Evolutionary conservation across 129 eudicot genomes (phyloP).

Genomic region (Kitagawia praeruptora): DNA sequence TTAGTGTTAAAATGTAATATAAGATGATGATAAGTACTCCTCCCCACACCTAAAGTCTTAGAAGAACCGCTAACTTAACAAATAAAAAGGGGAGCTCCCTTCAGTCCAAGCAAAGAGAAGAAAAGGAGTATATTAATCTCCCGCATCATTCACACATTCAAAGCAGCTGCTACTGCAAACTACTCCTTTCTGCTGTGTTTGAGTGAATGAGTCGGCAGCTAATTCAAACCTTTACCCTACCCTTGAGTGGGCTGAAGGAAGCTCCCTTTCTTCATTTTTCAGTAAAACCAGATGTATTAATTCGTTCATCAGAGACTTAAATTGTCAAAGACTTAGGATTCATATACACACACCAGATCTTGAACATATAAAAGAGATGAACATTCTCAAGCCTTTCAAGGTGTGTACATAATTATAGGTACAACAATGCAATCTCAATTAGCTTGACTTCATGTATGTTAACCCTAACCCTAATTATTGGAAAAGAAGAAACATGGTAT

Average conservation of each 20-base stretch:
- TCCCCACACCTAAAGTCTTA: too few species aligned
- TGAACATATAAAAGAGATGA: background rate
- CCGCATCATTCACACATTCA: constrained; percentile 84
- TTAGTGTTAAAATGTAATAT: too few species aligned
- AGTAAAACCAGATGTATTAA: too few species aligned
- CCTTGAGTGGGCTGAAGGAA: constrained; percentile 79
- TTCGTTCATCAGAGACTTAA: background rate
- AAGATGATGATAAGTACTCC: too few species aligned
- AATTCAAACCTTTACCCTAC: constrained; percentile 45
- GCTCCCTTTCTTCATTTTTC: constrained; percentile 27
- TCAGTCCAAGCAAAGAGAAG: constrained; percentile 77
- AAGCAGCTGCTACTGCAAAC: constrained; percentile 20
- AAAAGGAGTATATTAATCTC: constrained; percentile 45
- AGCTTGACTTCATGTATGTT: background rate
- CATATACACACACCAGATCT: background rate
- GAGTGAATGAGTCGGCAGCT: constrained; percentile 83
- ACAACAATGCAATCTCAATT: background rate
- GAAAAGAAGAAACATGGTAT: background rate
- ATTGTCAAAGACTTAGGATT: too few species aligned
- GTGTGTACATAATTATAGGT: background rate
- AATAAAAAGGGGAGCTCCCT: constrained; percentile 62
- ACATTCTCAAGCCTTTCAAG: too few species aligned
- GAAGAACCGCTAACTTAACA: too few species aligned
- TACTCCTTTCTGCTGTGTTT: constrained; percentile 33
- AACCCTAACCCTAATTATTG: constrained; percentile 19